Conservation (phyloP, 441 rosid genomes). For the Heliophila coronopifolia region DNA sequence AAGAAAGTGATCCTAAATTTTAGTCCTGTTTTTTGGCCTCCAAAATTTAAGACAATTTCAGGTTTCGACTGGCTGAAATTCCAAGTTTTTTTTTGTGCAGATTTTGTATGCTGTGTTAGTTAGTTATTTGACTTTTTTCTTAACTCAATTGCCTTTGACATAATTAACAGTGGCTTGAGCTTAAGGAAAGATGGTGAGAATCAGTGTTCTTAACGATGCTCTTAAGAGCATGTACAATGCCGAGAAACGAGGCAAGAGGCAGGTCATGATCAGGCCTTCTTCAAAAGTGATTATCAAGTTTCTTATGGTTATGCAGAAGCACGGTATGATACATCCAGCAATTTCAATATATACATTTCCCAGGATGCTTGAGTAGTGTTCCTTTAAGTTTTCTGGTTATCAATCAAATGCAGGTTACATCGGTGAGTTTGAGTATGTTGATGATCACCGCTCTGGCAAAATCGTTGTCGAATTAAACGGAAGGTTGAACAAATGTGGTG, state of each 20-base stretch:
- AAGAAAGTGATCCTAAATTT: too few species aligned
- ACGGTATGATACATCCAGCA: conserved; percentile 28
- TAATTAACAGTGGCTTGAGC: conserved; percentile 14
- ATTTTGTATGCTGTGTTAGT: neutral
- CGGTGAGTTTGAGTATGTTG: conserved; percentile 62
- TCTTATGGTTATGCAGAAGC: conserved; percentile 62
- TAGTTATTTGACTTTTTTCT: neutral
- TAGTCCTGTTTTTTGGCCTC: too few species aligned
- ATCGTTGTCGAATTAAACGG: conserved; percentile 61
- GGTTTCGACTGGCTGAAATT: too few species aligned
- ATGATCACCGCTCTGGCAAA: conserved; percentile 58
- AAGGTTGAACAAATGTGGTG: conserved; percentile 56
- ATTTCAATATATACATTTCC: neutral
- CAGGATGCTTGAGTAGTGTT: neutral
- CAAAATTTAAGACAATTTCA: too few species aligned
- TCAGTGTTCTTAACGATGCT: conserved; percentile 59
- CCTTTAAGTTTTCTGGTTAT: neutral
- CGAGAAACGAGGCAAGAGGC: conserved; percentile 60
- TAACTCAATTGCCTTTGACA: neutral
- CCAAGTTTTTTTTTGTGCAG: too few species aligned
- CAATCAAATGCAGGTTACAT: conserved; percentile 40
- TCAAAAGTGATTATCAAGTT: conserved; percentile 60
- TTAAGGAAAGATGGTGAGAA: conserved; percentile 39
- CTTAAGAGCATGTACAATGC: conserved; percentile 65
- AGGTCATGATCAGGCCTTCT: conserved; percentile 64